These are phyloP conservation scores for Colletotrichum siamense DNA, from an alignment of 2,329 filamentous ascomycete species.

Conservation along the genomic window DNA sequence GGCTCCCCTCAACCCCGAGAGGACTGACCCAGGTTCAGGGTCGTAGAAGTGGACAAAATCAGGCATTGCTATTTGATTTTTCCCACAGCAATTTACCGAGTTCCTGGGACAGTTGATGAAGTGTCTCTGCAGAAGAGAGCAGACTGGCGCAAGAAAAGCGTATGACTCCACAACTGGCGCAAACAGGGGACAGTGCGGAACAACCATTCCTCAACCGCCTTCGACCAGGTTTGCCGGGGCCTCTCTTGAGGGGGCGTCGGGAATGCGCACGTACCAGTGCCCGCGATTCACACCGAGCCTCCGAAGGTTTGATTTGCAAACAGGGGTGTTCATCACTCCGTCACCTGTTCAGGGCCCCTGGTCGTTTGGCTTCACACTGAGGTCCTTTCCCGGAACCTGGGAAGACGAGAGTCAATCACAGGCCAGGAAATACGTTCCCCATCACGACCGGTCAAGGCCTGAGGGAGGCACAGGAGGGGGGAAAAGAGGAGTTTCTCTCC, in stretches of 20 bases:
- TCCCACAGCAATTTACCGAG: slow-evolving; percentile 16
- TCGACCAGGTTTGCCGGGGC: neutral
- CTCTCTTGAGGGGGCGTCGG: neutral
- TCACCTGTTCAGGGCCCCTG: neutral
- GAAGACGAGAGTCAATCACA: slow-evolving; percentile 1
- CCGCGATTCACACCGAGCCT: neutral
- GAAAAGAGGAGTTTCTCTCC: neutral
- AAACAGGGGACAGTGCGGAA: neutral
- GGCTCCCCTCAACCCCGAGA: neutral
- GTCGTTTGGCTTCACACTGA: neutral
- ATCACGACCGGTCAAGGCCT: slow-evolving; percentile 16
- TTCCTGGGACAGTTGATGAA: slow-evolving; percentile 17
- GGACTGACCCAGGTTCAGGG: neutral
- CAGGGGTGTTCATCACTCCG: slow-evolving; percentile 7
- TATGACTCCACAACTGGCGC: neutral
- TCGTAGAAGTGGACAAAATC: neutral
- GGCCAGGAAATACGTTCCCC: neutral
- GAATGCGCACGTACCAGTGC: slow-evolving; percentile 11
- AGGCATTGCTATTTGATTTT: neutral
- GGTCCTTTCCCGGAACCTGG: slow-evolving; percentile 14
- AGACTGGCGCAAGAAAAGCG: neutral
- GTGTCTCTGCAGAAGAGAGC: slow-evolving; percentile 7
- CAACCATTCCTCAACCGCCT: neutral
- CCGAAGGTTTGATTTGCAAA: slow-evolving; percentile 1
- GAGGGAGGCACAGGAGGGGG: neutral